Evolutionary conservation across 192 early-diverging fungal genomes (phyloP).

Genomic region (Chytriomyces hyalinus): DNA sequence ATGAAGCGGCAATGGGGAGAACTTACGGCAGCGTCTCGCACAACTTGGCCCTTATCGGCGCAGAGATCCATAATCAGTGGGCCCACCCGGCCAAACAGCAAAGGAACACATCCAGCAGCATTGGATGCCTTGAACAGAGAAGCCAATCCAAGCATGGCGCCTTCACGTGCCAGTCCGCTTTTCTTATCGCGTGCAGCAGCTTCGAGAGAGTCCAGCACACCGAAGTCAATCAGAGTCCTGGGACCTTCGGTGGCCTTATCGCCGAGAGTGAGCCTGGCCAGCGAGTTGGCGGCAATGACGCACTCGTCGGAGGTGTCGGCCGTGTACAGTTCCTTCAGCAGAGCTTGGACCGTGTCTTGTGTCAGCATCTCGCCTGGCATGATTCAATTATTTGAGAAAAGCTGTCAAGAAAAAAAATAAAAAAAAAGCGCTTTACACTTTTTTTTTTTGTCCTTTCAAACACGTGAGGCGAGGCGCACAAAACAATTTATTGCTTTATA

Average conservation of each 20-base stretch:
- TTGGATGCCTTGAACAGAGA: constrained; percentile 25
- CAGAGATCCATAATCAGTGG: constrained; percentile 40
- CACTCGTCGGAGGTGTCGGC: constrained; percentile 54
- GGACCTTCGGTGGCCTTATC: constrained; percentile 39
- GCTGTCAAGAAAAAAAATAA: neutral
- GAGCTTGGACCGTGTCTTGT: constrained; percentile 20
- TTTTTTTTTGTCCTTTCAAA: too few relatives aligned
- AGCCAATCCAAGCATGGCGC: constrained; percentile 49
- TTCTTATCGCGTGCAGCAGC: constrained; percentile 54
- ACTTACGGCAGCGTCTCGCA: constrained; percentile 53
- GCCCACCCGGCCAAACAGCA: constrained; percentile 5
- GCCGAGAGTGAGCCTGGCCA: constrained; percentile 38
- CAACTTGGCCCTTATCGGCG: constrained; percentile 57
- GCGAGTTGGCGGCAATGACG: constrained; percentile 43
- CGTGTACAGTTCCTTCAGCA: constrained; percentile 49
- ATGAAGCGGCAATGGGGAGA: neutral
- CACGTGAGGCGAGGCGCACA: too few relatives aligned
- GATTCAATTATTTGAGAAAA: neutral
- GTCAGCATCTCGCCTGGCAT: constrained; percentile 10
- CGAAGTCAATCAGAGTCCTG: constrained; percentile 35
- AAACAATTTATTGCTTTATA: neutral
- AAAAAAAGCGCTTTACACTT: neutral
- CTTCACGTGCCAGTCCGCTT: constrained; percentile 53
- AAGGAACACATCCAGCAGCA: constrained; percentile 25
- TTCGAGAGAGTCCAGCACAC: constrained; percentile 43